A percentile compares a stretch with the other conserved stretches of the same genome.
phyloP scores from a whole-genome alignment of 164 flowering plant genomes.

The Sextonia rubra region DNA sequence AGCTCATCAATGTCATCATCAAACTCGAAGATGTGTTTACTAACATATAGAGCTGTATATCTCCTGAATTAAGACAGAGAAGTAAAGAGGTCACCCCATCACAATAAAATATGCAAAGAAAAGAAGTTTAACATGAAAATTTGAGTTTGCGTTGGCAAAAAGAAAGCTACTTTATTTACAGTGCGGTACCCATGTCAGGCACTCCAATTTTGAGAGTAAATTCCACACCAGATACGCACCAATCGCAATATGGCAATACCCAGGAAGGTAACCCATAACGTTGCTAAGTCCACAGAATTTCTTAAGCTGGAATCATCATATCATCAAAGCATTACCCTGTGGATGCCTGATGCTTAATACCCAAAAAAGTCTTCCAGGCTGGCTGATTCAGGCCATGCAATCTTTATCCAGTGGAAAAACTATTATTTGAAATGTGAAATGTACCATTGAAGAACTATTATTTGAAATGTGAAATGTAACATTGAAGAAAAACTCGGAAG shows the following conservation, averaged over 20 bases:
- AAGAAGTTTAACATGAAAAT: background rate
- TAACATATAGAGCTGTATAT: conserved; percentile 57
- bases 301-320: too few relatives aligned
- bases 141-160: background rate
- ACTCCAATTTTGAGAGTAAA: background rate
- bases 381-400: too few relatives aligned
- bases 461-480: too few relatives aligned
- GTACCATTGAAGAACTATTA: too few relatives aligned
- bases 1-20: conserved; percentile 68
- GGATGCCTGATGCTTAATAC: too few relatives aligned
- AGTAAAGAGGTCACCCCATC: conserved; percentile 3
- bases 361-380: too few relatives aligned
- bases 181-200: background rate
- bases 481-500: too few relatives aligned
- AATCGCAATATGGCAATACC: background rate
- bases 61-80: conserved; percentile 44
- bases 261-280: background rate
- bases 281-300: too few relatives aligned
- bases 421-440: too few relatives aligned
- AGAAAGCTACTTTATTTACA: too few relatives aligned
- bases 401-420: too few relatives aligned
- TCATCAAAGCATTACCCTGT: too few relatives aligned
- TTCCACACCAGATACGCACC: background rate
- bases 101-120: background rate
- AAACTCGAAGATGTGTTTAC: conserved; percentile 41